Evolutionary conservation across 1,284 basidiomycete species (phyloP), one percentile per base, ranked within the genome.

Genomic region (Pisolithus thermaeus): DNA sequence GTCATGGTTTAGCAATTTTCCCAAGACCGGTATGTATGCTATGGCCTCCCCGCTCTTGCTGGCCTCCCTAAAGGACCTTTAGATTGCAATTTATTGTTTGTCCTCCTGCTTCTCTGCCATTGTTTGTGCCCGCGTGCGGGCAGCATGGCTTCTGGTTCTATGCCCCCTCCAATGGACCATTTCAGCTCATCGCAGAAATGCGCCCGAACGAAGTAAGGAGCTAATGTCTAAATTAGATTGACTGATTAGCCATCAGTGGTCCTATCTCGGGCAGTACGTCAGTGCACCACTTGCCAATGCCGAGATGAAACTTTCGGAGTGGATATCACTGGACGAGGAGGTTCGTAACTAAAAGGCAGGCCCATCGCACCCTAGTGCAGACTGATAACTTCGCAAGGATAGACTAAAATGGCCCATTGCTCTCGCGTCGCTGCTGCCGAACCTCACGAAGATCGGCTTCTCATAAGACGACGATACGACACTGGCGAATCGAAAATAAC

Each of bases 251-350:
- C 12, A 14, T 3, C 44, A 67, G 66, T 68, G 66, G 66, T 47
- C 56, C 7, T 68, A 68, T 47, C 56, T 62, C 9, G 66, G 65
- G 1, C 44, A 56, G 14, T 67, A 65, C 50, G 23, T 52, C 9
- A 61, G 51, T n/a, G 51, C 51, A 3, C 32, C 46, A 8, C 44
- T 67, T n/a, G 36, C 50, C 1, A 60, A 56, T 4, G 51, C 40
- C n/a, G 64, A 65, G 22, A 67, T 68, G 66, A 53, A 51, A 20
- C 40, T 68, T 7, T 61, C 65, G 5, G 66, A 67, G 52, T 68
- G 65, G 65, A 52, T 62, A 51, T 49, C 35, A 4, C 55, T 68
- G 7, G 60, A 67, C 38, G 42, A 43, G 42, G 25, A 28, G 42
- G 42, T 43, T 28, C 42, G 42, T 43, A 7, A 12, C 18, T 7